Evolutionary conservation across 257 asterid species (phyloP).

Genomic region (Primulina eburnea): DNA sequence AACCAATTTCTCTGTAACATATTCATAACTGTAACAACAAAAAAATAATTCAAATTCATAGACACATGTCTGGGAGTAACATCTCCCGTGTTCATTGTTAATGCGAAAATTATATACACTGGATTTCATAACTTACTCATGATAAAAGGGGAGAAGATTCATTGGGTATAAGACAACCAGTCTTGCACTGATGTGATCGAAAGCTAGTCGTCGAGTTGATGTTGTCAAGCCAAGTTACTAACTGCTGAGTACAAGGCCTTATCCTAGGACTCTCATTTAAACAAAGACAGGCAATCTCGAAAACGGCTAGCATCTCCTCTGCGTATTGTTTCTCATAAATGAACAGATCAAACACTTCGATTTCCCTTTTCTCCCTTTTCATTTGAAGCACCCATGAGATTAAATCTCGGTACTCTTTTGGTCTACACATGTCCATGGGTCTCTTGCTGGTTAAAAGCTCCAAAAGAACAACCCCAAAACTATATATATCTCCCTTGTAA

Average conservation of each 20-base stretch:
- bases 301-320: constrained; percentile 48
- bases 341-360: constrained; percentile 62
- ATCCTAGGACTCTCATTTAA: constrained; percentile 60
- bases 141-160: constrained; percentile 12
- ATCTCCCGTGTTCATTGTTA: not conserved
- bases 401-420: constrained; percentile 56
- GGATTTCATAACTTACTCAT: constrained; percentile 17
- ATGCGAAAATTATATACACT: not conserved
- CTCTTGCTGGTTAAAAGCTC: constrained; percentile 86
- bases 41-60: not conserved
- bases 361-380: constrained; percentile 54
- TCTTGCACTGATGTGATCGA: constrained; percentile 16
- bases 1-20: not conserved
- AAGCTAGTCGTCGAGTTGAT: constrained; percentile 31
- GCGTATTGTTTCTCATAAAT: constrained; percentile 49
- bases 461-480: constrained; percentile 88
- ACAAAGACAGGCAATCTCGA: constrained; percentile 69
- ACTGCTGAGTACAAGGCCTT: constrained; percentile 60
- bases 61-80: not conserved
- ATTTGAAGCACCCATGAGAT: constrained; percentile 61
- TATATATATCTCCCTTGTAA: constrained; percentile 77
- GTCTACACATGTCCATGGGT: constrained; percentile 81
- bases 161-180: constrained; percentile 3
- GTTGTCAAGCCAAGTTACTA: constrained; percentile 66
- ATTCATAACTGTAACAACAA: not conserved